phyloP scores from a whole-genome alignment of 768 basidiomycete species.

The Podaxis sp. region DNA sequence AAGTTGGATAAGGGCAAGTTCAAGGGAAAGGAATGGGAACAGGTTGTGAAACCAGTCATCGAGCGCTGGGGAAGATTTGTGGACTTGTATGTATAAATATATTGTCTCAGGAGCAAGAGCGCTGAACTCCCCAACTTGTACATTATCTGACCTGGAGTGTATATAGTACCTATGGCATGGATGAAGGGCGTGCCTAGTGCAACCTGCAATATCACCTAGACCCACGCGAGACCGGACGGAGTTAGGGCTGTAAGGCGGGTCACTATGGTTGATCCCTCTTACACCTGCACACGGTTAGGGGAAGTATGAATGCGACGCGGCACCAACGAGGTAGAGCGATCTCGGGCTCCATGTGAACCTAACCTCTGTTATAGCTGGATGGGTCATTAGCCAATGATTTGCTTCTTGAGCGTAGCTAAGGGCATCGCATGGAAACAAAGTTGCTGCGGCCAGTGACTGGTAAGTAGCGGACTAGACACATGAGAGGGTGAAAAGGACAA shows the following conservation, averaged over 20 bases:
- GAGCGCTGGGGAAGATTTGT: slow-evolving; percentile 75
- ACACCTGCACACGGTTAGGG: background rate
- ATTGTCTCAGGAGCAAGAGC: background rate
- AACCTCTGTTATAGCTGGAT: too few species aligned
- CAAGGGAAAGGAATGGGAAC: slow-evolving; percentile 69
- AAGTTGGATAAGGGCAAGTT: slow-evolving; percentile 48
- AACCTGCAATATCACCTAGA: background rate
- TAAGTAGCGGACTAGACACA: too few species aligned
- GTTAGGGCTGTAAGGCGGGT: background rate
- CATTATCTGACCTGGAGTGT: background rate
- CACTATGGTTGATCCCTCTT: background rate
- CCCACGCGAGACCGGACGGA: background rate
- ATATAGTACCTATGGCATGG: background rate
- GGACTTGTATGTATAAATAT: slow-evolving; percentile 31
- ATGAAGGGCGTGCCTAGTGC: background rate
- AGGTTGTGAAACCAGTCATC: slow-evolving; percentile 69
- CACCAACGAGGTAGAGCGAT: background rate
- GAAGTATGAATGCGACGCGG: background rate
- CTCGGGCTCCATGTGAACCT: background rate
- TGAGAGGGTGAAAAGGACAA: too few species aligned
- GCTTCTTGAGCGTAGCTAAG: too few species aligned
- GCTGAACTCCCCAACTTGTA: background rate
- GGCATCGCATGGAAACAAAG: too few species aligned
- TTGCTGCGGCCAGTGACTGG: too few species aligned
- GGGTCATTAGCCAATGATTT: too few species aligned